A percentile compares a stretch with the other conserved stretches of the same genome.
These are phyloP conservation scores for Neofusicoccum sp. DNA, from an alignment of 2,329 filamentous ascomycete genomes.

Conservation along the genomic window DNA sequence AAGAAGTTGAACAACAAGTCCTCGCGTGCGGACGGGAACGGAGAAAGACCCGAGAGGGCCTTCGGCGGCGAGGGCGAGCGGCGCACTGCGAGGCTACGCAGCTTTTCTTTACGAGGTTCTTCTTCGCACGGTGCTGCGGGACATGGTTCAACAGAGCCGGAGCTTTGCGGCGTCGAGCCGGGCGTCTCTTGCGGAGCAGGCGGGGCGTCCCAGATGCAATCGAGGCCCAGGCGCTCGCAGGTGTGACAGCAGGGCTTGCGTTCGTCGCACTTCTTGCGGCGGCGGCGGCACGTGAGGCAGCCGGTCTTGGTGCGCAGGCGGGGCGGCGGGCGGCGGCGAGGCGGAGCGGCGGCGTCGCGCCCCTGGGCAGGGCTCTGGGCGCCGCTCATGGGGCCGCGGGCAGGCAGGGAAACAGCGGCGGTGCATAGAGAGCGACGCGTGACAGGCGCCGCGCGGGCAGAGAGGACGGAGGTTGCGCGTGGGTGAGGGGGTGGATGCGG, in stretches of 20 bases:
- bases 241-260: not conserved
- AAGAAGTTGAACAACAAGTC: not conserved
- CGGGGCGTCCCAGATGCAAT: conserved; percentile 3
- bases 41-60: not conserved
- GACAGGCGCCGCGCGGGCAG: not conserved
- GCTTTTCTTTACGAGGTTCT: no score
- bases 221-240: conserved; percentile 3
- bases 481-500: no score
- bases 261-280: conserved; percentile 8
- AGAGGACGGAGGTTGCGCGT: not conserved
- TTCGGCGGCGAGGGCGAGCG: not conserved
- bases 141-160: no score
- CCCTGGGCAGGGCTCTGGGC: not conserved
- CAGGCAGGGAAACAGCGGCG: no score
- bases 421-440: not conserved
- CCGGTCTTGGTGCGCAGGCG: conserved; percentile 13
- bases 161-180: not conserved
- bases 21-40: not conserved
- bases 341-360: not conserved
- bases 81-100: not conserved
- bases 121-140: no score
- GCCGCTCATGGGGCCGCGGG: not conserved
- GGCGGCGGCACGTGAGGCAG: not conserved
- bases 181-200: not conserved
- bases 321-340: not conserved